Percentiles rank a stretch among this genome's conserved stretches.
Conservation (phyloP, 352 stramenopile genomes). For the Phytophthora crassamura region DNA sequence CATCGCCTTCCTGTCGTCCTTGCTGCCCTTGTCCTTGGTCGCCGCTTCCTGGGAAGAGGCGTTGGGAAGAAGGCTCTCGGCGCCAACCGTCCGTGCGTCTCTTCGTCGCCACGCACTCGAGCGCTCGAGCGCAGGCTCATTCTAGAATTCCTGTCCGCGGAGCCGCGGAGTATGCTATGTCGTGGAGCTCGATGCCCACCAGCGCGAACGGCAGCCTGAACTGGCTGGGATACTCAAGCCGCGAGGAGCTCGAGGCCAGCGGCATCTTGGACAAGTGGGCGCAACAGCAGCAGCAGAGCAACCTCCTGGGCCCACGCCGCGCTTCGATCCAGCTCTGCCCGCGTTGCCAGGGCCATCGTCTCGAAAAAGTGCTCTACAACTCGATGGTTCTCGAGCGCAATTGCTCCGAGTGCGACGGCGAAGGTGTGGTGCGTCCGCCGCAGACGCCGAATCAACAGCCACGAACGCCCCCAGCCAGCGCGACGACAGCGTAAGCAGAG, state of each 20-base stretch:
- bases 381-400: conserved; percentile 61
- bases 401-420: conserved; percentile 60
- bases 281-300: conserved; percentile 24
- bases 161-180: conserved; percentile 17
- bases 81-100: background rate
- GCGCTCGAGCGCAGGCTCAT: background rate
- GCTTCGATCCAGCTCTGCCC: conserved; percentile 50
- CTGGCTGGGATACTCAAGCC: conserved; percentile 7
- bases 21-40: too few species aligned
- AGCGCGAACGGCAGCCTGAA: conserved; percentile 14
- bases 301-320: background rate
- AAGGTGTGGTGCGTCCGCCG: conserved; percentile 45
- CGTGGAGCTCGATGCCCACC: conserved; percentile 14
- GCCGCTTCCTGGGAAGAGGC: too few species aligned
- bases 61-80: too few species aligned
- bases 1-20: too few species aligned
- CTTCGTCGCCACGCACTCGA: background rate
- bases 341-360: conserved; percentile 61
- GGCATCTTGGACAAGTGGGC: conserved; percentile 19
- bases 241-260: conserved; percentile 11
- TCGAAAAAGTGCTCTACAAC: conserved; percentile 66
- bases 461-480: background rate
- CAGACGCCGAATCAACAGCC: background rate
- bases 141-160: conserved; percentile 6
- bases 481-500: conserved; percentile 2